These are phyloP conservation scores for Puccinia novopanici DNA, from an alignment of 1,284 basidiomycete genomes.

Conservation along the genomic window DNA sequence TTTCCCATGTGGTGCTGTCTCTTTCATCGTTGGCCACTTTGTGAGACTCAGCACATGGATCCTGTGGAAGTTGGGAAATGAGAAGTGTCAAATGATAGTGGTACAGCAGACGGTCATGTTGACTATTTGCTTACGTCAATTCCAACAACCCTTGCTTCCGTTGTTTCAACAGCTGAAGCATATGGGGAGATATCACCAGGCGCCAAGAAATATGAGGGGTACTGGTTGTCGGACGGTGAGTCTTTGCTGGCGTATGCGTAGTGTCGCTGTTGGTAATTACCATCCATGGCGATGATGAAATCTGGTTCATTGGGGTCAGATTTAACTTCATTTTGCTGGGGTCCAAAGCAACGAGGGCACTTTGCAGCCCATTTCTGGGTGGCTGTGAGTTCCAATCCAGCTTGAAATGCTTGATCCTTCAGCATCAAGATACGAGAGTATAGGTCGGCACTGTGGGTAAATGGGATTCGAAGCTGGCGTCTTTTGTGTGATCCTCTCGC, in stretches of 20 bases:
- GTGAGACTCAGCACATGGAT: conserved; percentile 9
- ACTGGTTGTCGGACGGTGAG: not conserved
- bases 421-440: not conserved
- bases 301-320: not conserved
- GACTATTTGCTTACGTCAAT: not conserved
- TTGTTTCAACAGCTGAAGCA: not conserved
- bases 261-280: not conserved
- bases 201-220: not conserved
- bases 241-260: too few species aligned
- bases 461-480: not conserved
- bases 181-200: not conserved
- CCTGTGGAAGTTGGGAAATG: not conserved
- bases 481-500: not conserved
- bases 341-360: too few species aligned
- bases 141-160: not conserved
- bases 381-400: not conserved
- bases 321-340: not conserved
- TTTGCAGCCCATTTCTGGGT: not conserved
- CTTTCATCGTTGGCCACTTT: conserved; percentile 5
- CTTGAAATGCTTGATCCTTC: not conserved
- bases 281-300: not conserved
- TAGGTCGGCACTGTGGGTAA: not conserved
- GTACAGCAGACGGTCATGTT: too few species aligned
- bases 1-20: not conserved
- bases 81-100: too few species aligned